These are phyloP conservation scores for Taiozyma sp. DNA, from an alignment of 1,139 yeast genomes.

Conservation along the genomic window DNA sequence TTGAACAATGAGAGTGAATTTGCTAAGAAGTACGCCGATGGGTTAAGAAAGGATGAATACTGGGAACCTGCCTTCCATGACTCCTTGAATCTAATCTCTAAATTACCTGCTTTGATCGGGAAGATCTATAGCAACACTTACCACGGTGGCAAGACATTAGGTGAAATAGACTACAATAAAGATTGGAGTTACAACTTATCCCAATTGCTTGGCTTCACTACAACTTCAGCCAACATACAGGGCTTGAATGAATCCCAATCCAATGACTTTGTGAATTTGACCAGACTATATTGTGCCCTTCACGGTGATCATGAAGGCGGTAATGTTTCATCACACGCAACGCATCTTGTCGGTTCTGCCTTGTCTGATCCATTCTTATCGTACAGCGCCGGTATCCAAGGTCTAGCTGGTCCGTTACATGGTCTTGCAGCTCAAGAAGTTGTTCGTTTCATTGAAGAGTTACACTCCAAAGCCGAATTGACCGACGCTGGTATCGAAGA, in stretches of 20 bases:
- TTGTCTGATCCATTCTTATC: constrained; percentile 36
- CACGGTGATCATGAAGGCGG: constrained; percentile 47
- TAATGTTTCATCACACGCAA: constrained; percentile 40
- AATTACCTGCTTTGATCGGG: constrained; percentile 62
- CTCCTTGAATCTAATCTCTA: constrained; percentile 58
- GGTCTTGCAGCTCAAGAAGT: constrained; percentile 44
- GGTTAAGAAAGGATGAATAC: constrained; percentile 62
- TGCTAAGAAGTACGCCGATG: constrained; percentile 64
- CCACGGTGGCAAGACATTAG: constrained; percentile 30
- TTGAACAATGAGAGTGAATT: constrained; percentile 58
- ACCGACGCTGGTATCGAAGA: constrained; percentile 28
- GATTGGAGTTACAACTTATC: constrained; percentile 30
- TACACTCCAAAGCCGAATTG: constrained; percentile 25
- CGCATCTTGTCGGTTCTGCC: constrained; percentile 40
- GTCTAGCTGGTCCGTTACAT: constrained; percentile 41
- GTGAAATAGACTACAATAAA: constrained; percentile 17
- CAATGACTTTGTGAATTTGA: constrained; percentile 35
- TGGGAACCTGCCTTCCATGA: constrained; percentile 70
- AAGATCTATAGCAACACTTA: constrained; percentile 64
- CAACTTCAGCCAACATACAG: constrained; percentile 22
- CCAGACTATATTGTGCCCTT: constrained; percentile 38
- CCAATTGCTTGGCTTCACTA: constrained; percentile 22
- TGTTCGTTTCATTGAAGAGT: constrained; percentile 35
- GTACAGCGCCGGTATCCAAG: constrained; percentile 38
- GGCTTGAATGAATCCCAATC: constrained; percentile 23